A percentile compares a stretch with the other conserved stretches of the same genome.
phyloP scores from a whole-genome alignment of 2,329 filamentous ascomycete species.

The Epicoccum sorghinum region DNA sequence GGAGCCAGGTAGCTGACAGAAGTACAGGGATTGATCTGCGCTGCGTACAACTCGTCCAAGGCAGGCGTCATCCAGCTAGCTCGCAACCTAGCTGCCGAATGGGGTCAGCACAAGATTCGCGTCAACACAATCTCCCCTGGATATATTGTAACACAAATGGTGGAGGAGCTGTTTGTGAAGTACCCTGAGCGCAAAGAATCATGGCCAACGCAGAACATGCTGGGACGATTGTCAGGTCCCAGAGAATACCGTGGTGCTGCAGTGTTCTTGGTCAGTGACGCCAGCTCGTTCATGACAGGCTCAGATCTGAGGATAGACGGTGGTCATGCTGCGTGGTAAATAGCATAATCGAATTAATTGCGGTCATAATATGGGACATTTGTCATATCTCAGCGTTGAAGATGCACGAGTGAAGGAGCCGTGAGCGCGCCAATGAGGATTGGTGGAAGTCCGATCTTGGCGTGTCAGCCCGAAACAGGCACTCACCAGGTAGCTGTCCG shows the following conservation, averaged over 20 bases:
- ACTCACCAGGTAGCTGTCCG: background rate
- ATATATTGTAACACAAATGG: constrained; percentile 84
- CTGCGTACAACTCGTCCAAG: constrained; percentile 78
- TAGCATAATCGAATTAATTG: background rate
- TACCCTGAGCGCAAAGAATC: constrained; percentile 69
- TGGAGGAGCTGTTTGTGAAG: constrained; percentile 76
- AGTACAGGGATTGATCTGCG: constrained; percentile 65
- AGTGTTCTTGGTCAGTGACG: constrained; percentile 49
- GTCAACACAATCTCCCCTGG: constrained; percentile 83
- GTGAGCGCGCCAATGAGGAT: constrained; percentile 5
- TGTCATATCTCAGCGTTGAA: no score
- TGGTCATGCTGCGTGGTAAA: constrained; percentile 47
- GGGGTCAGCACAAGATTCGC: constrained; percentile 74
- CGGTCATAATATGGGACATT: no score
- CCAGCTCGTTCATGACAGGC: constrained; percentile 51
- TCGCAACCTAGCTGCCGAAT: constrained; percentile 74
- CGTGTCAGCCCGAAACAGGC: constrained; percentile 1
- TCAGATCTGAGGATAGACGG: constrained; percentile 49
- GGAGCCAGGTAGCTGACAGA: constrained; percentile 18
- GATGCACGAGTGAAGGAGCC: background rate
- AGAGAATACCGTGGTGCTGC: constrained; percentile 47
- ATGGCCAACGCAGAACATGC: constrained; percentile 88
- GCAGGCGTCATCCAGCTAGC: constrained; percentile 74
- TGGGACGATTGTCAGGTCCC: constrained; percentile 55
- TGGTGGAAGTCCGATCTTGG: constrained; percentile 8